phyloP scores from a whole-genome alignment of 1,139 yeast genomes.

The Geotrichum aggregatum region DNA sequence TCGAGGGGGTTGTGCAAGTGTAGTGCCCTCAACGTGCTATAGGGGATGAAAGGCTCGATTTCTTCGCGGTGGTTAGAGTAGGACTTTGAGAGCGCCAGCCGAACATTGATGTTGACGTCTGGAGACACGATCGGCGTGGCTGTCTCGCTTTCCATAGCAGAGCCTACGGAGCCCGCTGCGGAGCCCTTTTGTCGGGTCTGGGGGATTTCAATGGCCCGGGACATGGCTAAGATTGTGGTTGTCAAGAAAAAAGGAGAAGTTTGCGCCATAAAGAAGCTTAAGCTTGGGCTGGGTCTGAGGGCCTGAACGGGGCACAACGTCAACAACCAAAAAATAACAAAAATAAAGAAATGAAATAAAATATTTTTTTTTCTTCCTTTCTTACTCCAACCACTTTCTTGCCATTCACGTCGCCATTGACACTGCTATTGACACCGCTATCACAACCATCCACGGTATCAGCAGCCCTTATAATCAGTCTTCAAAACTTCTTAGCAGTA shows the following conservation, averaged over 20 bases:
- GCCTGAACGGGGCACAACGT: not conserved
- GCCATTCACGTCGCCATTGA: too few relatives aligned
- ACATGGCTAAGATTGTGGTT: not conserved
- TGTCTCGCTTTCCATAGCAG: not conserved
- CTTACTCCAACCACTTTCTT: not conserved
- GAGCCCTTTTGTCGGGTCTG: too few relatives aligned
- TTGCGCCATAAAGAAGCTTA: too few relatives aligned
- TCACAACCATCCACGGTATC: too few relatives aligned
- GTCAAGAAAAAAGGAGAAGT: not conserved
- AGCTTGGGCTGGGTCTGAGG: too few relatives aligned
- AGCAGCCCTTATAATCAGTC: too few relatives aligned
- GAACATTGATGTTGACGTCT: conserved; percentile 13
- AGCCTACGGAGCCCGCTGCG: not conserved
- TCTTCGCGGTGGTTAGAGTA: conserved; percentile 8
- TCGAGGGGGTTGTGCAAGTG: conserved; percentile 5
- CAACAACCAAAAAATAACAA: not conserved
- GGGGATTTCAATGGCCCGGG: conserved; percentile 2
- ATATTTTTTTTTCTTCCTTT: not conserved
- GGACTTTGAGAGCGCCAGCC: conserved; percentile 12
- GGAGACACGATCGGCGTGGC: conserved; percentile 5
- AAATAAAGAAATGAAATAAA: not conserved
- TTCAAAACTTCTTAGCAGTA: too few relatives aligned
- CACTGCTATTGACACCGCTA: too few relatives aligned
- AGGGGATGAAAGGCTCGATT: conserved; percentile 13
- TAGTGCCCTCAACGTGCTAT: conserved; percentile 9